Base-by-base conservation (phyloP, 352 stramenopile species). In the Globisporangium polare region DNA sequence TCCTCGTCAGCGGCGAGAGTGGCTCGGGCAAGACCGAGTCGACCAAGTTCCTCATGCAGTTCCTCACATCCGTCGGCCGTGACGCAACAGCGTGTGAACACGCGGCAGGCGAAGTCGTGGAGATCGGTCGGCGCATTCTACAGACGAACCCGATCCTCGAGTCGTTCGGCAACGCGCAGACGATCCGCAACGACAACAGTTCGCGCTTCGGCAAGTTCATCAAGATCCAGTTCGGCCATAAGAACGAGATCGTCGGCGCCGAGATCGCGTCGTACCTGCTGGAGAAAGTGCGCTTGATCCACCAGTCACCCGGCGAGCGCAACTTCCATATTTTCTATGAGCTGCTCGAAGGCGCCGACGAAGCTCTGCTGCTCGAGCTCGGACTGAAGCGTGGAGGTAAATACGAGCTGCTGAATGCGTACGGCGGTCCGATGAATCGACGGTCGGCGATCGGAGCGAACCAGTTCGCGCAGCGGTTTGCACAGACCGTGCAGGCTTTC, bases 241-340 rank as follows among this genome's bases (percentile, higher is more conserved):
- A 77, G 13, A 87, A 90, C 58, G 71, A 89, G 43, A 89, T 99
- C 26, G 76, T 97, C 46, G 92, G 95, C 26, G 92, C 94, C 20
- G 93, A 96, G 66, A 96, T 98, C 47, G 84, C 95, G 58, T 98
- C 93, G 13, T 99, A 99, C 62, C 81, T 99, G n/a, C 73, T 99
- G 7, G 96, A 99, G 71, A 98, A 99, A 70, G 94, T 98, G 39
- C 88, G 97, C 8, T 69, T 99, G 41, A 86, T 97, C 39, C 95
- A 97, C 57, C 95, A 98, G 66, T 95, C 86, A 12, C 77, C 83
- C 8, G 79, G 93, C 46, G 95, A 98, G 73, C 75, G 94, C 31
- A 98, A 96, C 67, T 98, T 98, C 68, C 95, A 98, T 68, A 91
- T 98, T 62, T 98, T 98, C 68, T 98, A 98, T 68, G 89, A 98